Percentiles rank a stretch among this genome's conserved stretches.
phyloP scores from a whole-genome alignment of 2,329 filamentous ascomycete species.

The Aureobasidium pullulans region DNA sequence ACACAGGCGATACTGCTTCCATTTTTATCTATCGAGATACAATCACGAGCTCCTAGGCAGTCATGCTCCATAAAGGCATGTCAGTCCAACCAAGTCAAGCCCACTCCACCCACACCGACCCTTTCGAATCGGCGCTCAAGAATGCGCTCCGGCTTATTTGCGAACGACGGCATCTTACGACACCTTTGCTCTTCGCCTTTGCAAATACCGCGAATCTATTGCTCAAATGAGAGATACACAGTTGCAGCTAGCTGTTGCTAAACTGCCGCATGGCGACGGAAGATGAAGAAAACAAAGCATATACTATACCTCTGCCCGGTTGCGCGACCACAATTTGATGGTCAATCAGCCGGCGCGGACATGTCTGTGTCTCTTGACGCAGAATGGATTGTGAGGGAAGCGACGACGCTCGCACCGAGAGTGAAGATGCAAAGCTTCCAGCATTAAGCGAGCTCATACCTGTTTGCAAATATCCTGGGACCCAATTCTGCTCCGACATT shows the following conservation, averaged over 20 bases:
- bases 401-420: neutral
- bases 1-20: neutral
- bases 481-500: neutral
- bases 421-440: neutral
- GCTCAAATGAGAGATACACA: conserved; percentile 16
- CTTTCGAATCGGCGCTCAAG: conserved; percentile 77
- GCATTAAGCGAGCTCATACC: neutral
- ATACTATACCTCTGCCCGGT: neutral
- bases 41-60: neutral
- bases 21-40: neutral
- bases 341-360: neutral
- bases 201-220: conserved; percentile 23
- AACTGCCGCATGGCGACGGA: conserved; percentile 5
- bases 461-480: neutral
- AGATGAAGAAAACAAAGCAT: neutral
- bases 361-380: neutral
- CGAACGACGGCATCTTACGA: conserved; percentile 49
- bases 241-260: conserved; percentile 23
- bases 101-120: conserved; percentile 73
- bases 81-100: conserved; percentile 95
- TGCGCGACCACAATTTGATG: neutral
- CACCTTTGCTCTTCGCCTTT: conserved; percentile 59
- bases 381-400: neutral
- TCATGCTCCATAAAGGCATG: conserved; percentile 34
- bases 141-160: conserved; percentile 99